phyloP scores from a whole-genome alignment of 106 monocot species.

The Agapanthus africanus region DNA sequence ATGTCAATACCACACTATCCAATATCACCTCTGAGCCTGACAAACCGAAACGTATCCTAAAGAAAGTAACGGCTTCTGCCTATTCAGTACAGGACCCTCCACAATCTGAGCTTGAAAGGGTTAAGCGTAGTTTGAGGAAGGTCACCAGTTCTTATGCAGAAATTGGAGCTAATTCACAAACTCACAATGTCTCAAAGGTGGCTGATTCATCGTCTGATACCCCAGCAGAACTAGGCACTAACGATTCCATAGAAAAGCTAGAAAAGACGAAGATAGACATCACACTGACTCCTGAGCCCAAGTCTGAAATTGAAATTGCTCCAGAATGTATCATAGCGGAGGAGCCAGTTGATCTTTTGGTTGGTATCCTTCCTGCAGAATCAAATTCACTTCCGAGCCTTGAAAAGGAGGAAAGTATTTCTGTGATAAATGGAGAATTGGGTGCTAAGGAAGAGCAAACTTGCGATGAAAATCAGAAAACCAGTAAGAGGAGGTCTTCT shows the following conservation, averaged over 20 bases:
- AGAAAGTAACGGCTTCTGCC: constrained; percentile 30
- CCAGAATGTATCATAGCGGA: constrained; percentile 8
- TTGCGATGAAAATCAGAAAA: constrained; percentile 36
- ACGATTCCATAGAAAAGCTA: constrained; percentile 29
- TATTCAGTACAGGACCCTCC: constrained; percentile 54
- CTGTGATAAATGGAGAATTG: constrained; percentile 20
- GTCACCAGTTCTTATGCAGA: constrained; percentile 49
- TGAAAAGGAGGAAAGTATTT: constrained; percentile 35
- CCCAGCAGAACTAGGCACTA: constrained; percentile 14
- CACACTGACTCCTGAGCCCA: constrained; percentile 10
- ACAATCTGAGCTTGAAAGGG: constrained; percentile 88
- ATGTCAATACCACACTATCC: constrained; percentile 17
- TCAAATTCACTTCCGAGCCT: too few relatives aligned
- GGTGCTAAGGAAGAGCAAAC: constrained; percentile 44
- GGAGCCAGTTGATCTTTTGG: constrained; percentile 8
- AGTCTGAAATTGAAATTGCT: constrained; percentile 18
- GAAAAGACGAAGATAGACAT: constrained; percentile 39
- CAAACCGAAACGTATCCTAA: constrained; percentile 37
- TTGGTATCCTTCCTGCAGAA: too few relatives aligned
- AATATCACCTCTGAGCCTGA: constrained; percentile 28
- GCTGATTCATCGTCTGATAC: constrained; percentile 18
- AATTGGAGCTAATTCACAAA: constrained; percentile 22
- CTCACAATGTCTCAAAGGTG: constrained; percentile 18
- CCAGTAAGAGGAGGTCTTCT: constrained; percentile 64
- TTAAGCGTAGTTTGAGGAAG: constrained; percentile 85